Base-by-base conservation (phyloP, 139 green algal species). In the Chlorella sp. region DNA sequence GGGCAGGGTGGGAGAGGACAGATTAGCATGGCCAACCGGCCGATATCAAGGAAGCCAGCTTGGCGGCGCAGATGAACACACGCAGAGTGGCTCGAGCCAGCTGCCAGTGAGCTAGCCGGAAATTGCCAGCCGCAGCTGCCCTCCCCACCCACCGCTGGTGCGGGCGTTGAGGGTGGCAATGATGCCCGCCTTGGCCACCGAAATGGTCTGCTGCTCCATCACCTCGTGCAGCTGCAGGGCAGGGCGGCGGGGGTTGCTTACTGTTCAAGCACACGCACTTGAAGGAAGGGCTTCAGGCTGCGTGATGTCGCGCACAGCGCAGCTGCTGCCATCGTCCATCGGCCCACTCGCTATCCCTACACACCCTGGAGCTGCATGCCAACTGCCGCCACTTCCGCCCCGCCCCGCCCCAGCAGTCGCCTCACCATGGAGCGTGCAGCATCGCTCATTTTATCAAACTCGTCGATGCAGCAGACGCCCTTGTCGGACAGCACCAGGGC, bases 401-500 rank as follows among this genome's bases (percentile, higher is more conserved):
- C 22, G 3, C 22, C n/a, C n/a, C 32, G n/a, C 32, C 65, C 65
- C 30, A 19, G 30, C 65, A 0, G 38, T 3, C 41, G 41, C 67
- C 84, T 74, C 84, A 95, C 90, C 94, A 98, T 98, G 86, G 87
- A 94, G 44, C 97, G 89, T 16, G 96, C 96, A n/a, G 87, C 87
- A 38, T 99, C 97, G 82, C 90, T 96, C 94, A 99, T 99, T 91
- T 99, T 99, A 92, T 99, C 97, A 88, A 99, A 99, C 92, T 99
- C 97, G 87, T 99, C 96, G 86, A 99, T 99, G 93, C 96, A 99
- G 95, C 97, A 99, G 28, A 99, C 91, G 84, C 97, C 96, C 38
- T 46, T 44, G 88, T 99, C 97, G 74, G 86, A 94, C 62, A 99
- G 92, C 84, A 99, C 97, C 78, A 99, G 92, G 24, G 97, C 97